Conservation (phyloP, 495 filamentous ascomycete genomes). For the Cladorrhinum samala region DNA sequence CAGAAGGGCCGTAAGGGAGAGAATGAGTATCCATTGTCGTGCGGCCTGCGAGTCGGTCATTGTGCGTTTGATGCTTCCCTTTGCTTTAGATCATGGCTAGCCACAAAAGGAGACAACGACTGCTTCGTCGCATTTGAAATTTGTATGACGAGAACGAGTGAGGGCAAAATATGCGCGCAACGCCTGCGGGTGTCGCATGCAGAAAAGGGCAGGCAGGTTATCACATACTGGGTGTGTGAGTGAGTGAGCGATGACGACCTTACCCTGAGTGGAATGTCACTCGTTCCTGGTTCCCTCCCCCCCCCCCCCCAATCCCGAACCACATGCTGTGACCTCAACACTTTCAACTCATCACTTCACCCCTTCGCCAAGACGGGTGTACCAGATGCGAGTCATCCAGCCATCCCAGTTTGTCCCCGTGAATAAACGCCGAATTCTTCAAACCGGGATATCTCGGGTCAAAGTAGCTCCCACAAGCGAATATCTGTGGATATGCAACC, state of each 20-base stretch:
- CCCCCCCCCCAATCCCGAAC: not conserved
- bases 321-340: slow-evolving; percentile 10
- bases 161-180: no score
- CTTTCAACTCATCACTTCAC: not conserved
- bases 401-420: no score
- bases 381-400: not conserved
- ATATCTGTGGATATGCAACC: no score
- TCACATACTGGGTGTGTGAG: not conserved
- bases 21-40: slow-evolving; percentile 39
- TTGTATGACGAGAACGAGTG: no score
- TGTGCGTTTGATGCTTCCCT: slow-evolving; percentile 6
- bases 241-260: slow-evolving; percentile 1
- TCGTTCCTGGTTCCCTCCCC: slow-evolving; percentile 2
- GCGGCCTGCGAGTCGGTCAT: slow-evolving; percentile 34
- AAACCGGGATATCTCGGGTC: no score
- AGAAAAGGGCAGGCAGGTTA: not conserved
- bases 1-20: slow-evolving; percentile 44
- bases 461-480: no score
- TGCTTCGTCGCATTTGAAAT: no score
- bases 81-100: slow-evolving; percentile 8
- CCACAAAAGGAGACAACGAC: no score
- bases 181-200: no score
- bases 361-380: not conserved
- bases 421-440: no score
- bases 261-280: not conserved